Conservation (phyloP, 177 flowering plant genomes). For the Vitis hybrid region DNA sequence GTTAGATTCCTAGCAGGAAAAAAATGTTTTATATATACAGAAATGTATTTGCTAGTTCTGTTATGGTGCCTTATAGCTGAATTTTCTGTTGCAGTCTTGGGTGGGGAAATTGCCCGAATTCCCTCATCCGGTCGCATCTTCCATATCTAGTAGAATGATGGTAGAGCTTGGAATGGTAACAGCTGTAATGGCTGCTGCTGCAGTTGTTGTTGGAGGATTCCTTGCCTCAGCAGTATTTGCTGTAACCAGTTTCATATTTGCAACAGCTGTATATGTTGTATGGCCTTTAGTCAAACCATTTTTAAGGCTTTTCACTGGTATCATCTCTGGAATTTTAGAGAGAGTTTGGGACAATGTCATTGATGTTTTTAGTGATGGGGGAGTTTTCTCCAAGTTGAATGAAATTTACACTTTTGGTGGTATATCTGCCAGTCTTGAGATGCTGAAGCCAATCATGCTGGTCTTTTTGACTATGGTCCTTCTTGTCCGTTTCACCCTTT, state of each 20-base stretch:
- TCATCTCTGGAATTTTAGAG: constrained; percentile 47
- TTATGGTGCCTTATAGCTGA: constrained; percentile 1
- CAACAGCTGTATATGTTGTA: constrained; percentile 50
- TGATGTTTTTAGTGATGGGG: constrained; percentile 63
- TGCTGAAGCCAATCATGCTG: constrained; percentile 57
- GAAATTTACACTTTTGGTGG: constrained; percentile 71
- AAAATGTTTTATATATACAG: no score
- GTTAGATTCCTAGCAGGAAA: no score
- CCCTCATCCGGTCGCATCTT: constrained; percentile 91
- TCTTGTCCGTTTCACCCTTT: constrained; percentile 85
- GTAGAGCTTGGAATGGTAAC: constrained; percentile 82
- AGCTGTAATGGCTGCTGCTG: constrained; percentile 71
- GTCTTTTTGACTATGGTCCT: constrained; percentile 71
- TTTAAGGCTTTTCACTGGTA: constrained; percentile 44
- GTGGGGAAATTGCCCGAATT: constrained; percentile 71
- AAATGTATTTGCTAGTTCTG: neutral
- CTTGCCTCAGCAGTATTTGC: constrained; percentile 82
- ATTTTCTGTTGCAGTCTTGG: constrained; percentile 60
- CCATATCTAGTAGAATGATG: constrained; percentile 89
- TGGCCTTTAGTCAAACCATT: constrained; percentile 77
- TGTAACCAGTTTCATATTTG: constrained; percentile 64
- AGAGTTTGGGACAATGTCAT: constrained; percentile 50
- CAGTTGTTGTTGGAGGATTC: constrained; percentile 69
- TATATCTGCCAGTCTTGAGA: constrained; percentile 61
- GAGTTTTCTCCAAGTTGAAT: constrained; percentile 48